These are phyloP conservation scores for Colletotrichum limetticola DNA, from an alignment of 2,329 filamentous ascomycete genomes.

Conservation along the genomic window DNA sequence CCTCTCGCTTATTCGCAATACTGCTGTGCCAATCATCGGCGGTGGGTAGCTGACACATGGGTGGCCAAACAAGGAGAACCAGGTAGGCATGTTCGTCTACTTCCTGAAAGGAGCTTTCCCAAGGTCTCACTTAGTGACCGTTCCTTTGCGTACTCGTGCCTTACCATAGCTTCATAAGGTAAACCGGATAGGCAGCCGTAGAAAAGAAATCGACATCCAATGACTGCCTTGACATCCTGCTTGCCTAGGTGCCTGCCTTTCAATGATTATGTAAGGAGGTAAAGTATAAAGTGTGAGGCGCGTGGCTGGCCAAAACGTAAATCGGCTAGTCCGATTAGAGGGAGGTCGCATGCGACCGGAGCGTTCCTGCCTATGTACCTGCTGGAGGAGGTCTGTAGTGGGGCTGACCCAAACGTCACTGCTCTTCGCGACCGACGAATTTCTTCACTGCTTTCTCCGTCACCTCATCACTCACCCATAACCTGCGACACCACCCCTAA, in stretches of 20 bases:
- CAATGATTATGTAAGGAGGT: background rate
- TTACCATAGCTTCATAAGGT: background rate
- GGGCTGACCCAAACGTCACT: constrained; percentile 37
- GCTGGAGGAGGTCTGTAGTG: constrained; percentile 16
- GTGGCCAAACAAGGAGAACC: background rate
- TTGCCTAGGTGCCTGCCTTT: too few relatives aligned
- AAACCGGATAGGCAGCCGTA: too few relatives aligned
- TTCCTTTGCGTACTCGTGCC: background rate
- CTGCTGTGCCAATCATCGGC: background rate
- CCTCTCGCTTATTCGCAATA: background rate
- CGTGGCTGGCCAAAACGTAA: background rate
- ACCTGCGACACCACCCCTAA: background rate
- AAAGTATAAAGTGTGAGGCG: background rate
- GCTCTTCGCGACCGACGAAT: constrained; percentile 34
- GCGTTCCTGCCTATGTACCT: constrained; percentile 29
- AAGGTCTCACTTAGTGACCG: background rate
- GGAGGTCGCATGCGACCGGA: constrained; percentile 20
- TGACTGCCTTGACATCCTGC: background rate
- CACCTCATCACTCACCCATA: constrained; percentile 3
- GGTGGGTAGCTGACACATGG: background rate
- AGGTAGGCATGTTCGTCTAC: background rate
- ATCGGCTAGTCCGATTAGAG: constrained; percentile 18
- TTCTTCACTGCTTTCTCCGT: constrained; percentile 20
- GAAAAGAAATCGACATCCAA: background rate
- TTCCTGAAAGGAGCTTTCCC: background rate